Evolutionary conservation across 2,329 filamentous ascomycete species (phyloP), one percentile per base, ranked within the genome.

Genomic region (Ascochyta lentis): DNA sequence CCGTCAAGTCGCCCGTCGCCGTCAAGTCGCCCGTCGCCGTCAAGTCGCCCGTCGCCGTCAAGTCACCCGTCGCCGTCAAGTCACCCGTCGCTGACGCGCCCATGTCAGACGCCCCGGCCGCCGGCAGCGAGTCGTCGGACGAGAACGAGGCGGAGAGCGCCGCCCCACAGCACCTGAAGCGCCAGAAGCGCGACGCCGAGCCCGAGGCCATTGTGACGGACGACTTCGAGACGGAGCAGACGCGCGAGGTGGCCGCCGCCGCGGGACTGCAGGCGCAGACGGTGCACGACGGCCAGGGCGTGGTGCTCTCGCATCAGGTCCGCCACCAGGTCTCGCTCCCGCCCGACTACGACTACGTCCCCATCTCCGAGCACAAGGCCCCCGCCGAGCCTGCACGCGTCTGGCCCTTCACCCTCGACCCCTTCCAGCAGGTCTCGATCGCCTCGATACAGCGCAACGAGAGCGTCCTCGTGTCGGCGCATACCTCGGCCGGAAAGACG

Each of bases 401-500:
- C 31, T 99, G 90, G 83, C 85, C 88, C 9, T 99, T 99, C 80
- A 91, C 91, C 54, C 87, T 99, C 56, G 95, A 99, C 81, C 95
- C 95, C 46, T 99, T 99, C 83, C 95, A 99, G 79, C 91, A 94
- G 71, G 85, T 98, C 46, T 92, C 95, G 0, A 92, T 99, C 58
- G 89, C 92, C 7, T 97, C 94, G 1, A 99, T 99, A 61, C 90
- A 99, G 79, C 86, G 95, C 62, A 93, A 94, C 51, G 95, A 99
- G 81, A 98, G 93, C 80, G 92, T 99, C 0, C 80, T 99, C 45
- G 95, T 99, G 2, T 98, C 96, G 15, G 95, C 95, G 49, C 95
- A 99, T 78, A 99, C 95, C 7, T 95, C 90, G 83, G 95, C 95
- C 34, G 95, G 95, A 78, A 99, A 99, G 79, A 99, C 95, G 0